phyloP scores from a whole-genome alignment of 768 basidiomycete genomes.

The Nidularia sp. region DNA sequence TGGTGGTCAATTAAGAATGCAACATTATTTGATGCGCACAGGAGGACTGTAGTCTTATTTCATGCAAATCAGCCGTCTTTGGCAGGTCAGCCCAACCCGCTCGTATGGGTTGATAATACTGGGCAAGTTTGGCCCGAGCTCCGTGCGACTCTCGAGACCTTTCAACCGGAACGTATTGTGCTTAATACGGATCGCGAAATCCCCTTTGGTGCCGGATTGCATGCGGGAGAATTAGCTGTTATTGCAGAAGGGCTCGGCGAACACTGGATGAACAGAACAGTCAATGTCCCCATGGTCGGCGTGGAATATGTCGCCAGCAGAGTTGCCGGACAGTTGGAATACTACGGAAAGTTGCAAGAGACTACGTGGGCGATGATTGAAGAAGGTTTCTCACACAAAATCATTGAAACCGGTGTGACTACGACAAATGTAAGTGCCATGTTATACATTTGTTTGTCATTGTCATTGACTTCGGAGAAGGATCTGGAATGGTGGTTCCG shows the following conservation, averaged over 20 bases:
- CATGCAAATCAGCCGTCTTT: slow-evolving; percentile 37
- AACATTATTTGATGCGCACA: slow-evolving; percentile 42
- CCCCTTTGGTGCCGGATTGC: slow-evolving; percentile 45
- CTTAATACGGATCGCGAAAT: slow-evolving; percentile 43
- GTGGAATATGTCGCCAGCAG: slow-evolving; percentile 44
- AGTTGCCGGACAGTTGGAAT: slow-evolving; percentile 34
- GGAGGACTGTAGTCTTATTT: slow-evolving; percentile 46
- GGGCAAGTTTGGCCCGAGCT: slow-evolving; percentile 44
- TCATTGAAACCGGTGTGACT: slow-evolving; percentile 37
- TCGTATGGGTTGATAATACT: slow-evolving; percentile 47
- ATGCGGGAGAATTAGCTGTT: slow-evolving; percentile 40
- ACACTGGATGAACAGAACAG: slow-evolving; percentile 34
- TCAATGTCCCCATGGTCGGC: slow-evolving; percentile 40
- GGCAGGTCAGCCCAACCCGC: slow-evolving; percentile 32
- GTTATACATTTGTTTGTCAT: background rate
- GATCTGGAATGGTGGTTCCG: slow-evolving; percentile 55
- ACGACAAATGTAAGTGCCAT: slow-evolving; percentile 31
- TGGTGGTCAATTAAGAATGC: slow-evolving; percentile 49
- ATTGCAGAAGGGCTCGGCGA: slow-evolving; percentile 32
- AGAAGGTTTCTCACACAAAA: slow-evolving; percentile 44
- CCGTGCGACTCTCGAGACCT: slow-evolving; percentile 24
- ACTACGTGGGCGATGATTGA: slow-evolving; percentile 48
- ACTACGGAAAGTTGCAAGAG: slow-evolving; percentile 45
- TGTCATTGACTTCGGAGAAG: slow-evolving; percentile 13
- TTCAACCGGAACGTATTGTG: slow-evolving; percentile 36